Conservation (phyloP, 1,139 yeast genomes). For the Eremothecium coryli region DNA sequence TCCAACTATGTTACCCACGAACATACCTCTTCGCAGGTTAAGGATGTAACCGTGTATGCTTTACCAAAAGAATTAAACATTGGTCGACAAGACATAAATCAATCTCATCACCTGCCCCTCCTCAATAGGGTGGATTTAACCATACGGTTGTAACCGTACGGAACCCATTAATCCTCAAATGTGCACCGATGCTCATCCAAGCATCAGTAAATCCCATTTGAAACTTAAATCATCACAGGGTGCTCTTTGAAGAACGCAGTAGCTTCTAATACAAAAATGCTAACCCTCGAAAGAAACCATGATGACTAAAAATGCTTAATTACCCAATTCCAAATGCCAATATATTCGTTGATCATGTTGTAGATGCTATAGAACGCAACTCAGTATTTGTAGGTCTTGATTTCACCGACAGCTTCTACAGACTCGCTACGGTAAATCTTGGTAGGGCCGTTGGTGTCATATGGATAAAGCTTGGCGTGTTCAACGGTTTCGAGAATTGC, state of each 20-base stretch:
- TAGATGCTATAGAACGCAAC: neutral
- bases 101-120: conserved; percentile 28
- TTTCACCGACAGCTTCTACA: conserved; percentile 27
- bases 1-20: no score
- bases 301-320: neutral
- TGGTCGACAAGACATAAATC: conserved; percentile 18
- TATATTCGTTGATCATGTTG: neutral
- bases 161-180: conserved; percentile 10
- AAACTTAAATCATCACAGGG: no score
- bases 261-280: no score
- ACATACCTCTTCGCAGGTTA: no score
- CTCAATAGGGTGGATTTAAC: conserved; percentile 23
- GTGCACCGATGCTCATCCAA: conserved; percentile 3
- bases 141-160: neutral
- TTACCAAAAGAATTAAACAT: conserved; percentile 28
- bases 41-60: neutral
- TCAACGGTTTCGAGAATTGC: conserved; percentile 52
- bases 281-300: no score
- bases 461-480: conserved; percentile 38
- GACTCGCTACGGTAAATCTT: conserved; percentile 35
- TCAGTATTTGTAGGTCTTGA: conserved; percentile 28
- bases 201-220: conserved; percentile 11
- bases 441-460: conserved; percentile 34
- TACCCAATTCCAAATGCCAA: conserved; percentile 5
- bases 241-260: no score